Evolutionary conservation across 805 yeast species (phyloP).

Genomic region (Candida rishiriensis): DNA sequence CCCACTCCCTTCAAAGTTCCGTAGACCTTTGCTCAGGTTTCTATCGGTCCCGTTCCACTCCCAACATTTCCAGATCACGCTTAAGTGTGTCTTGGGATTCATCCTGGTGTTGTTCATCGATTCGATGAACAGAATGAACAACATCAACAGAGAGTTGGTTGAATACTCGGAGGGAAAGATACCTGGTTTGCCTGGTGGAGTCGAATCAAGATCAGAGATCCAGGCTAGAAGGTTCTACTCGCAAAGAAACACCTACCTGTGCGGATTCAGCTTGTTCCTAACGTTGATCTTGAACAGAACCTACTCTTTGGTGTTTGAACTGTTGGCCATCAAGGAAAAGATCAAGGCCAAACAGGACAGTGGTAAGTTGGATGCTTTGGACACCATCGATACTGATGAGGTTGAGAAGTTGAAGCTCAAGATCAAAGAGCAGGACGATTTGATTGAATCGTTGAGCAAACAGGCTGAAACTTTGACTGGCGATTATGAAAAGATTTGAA

Average conservation of each 20-base stretch:
- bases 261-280: constrained; percentile 91
- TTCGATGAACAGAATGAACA: constrained; percentile 76
- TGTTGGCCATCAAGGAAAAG: constrained; percentile 60
- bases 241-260: constrained; percentile 92
- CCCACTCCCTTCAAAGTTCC: constrained; percentile 74
- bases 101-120: constrained; percentile 81
- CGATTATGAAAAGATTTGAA: constrained; percentile 47
- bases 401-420: constrained; percentile 45
- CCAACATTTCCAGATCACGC: constrained; percentile 67
- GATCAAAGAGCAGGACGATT: constrained; percentile 56
- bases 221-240: constrained; percentile 92
- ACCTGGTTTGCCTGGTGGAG: constrained; percentile 30
- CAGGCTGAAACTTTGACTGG: constrained; percentile 63
- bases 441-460: constrained; percentile 62
- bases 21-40: constrained; percentile 61
- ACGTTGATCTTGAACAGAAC: constrained; percentile 84
- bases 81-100: constrained; percentile 80
- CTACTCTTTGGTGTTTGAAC: constrained; percentile 70
- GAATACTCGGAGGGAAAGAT: constrained; percentile 19
- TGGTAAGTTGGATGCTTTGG: constrained; percentile 14
- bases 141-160: constrained; percentile 60
- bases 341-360: constrained; percentile 18
- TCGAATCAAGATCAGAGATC: constrained; percentile 69
- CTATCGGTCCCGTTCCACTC: constrained; percentile 66
- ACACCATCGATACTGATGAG: constrained; percentile 31